Percentiles rank a stretch among this genome's conserved stretches.
These are phyloP conservation scores for Crithidia fasciculata DNA, from an alignment of 208 protist genomes.

Conservation along the genomic window DNA sequence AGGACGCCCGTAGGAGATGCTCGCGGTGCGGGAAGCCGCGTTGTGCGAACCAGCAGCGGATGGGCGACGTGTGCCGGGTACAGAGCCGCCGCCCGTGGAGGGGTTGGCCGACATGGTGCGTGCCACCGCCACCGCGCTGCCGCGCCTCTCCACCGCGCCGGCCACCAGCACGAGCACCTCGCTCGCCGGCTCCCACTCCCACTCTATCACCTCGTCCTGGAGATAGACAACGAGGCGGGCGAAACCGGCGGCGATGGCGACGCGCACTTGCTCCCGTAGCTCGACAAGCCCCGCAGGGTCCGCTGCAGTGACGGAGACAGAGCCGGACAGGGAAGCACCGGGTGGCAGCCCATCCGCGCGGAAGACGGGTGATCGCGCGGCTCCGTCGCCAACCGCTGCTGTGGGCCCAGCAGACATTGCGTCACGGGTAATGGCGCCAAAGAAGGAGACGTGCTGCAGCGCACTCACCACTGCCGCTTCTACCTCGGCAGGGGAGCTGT, in stretches of 20 bases:
- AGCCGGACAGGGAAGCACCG: neutral
- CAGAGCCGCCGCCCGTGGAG: neutral
- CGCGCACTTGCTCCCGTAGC: conserved; percentile 21
- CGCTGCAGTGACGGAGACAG: neutral
- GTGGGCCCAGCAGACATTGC: neutral
- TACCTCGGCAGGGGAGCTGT: conserved; percentile 20
- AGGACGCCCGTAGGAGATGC: conserved; percentile 15
- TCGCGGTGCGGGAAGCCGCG: conserved; percentile 1
- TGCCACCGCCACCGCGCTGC: conserved; percentile 20
- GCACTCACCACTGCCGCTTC: conserved; percentile 32
- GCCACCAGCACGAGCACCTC: conserved; percentile 69
- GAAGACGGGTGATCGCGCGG: neutral
- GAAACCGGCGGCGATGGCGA: conserved; percentile 7
- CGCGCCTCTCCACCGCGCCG: conserved; percentile 40
- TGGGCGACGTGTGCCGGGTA: conserved; percentile 3
- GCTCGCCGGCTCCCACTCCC: conserved; percentile 61
- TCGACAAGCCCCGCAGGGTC: neutral
- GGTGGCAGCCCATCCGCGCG: conserved; percentile 1
- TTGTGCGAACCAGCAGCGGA: neutral
- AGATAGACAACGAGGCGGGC: conserved; percentile 35
- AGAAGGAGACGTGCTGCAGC: conserved; percentile 43
- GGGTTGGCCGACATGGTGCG: conserved; percentile 1
- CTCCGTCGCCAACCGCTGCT: neutral
- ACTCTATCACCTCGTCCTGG: conserved; percentile 67
- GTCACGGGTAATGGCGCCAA: conserved; percentile 36